Evolutionary conservation across 2,329 filamentous ascomycete genomes (phyloP).

Genomic region (Diaporthe aspalathi): DNA sequence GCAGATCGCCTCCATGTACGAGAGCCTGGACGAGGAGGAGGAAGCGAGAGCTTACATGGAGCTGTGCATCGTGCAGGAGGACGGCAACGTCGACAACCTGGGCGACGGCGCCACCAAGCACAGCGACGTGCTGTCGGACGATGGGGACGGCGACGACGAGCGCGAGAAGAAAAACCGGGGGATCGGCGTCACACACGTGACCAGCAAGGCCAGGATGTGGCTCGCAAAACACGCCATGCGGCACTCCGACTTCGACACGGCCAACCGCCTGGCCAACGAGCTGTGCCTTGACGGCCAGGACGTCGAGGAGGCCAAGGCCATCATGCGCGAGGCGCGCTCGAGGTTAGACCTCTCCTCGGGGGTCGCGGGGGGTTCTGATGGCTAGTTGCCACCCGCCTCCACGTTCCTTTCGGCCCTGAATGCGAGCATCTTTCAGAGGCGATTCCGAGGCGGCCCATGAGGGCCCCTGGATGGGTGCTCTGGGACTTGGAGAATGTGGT

Average conservation of each 20-base stretch:
- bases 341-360: slow-evolving; percentile 66
- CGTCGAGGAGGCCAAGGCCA: slow-evolving; percentile 94
- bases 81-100: slow-evolving; percentile 60
- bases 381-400: slow-evolving; percentile 23
- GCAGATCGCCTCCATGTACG: slow-evolving; percentile 91
- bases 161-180: slow-evolving; percentile 60
- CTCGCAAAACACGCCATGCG: slow-evolving; percentile 85
- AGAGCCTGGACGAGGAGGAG: slow-evolving; percentile 79
- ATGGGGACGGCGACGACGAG: slow-evolving; percentile 52
- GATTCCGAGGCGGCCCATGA: background rate
- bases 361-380: slow-evolving; percentile 42
- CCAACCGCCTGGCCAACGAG: slow-evolving; percentile 86
- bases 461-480: background rate
- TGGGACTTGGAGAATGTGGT: background rate
- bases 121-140: slow-evolving; percentile 52
- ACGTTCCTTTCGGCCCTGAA: background rate
- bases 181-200: slow-evolving; percentile 89
- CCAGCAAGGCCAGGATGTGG: slow-evolving; percentile 94
- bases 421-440: background rate
- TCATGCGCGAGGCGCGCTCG: slow-evolving; percentile 87
- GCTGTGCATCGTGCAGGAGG: slow-evolving; percentile 91
- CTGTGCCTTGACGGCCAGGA: slow-evolving; percentile 96
- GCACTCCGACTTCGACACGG: slow-evolving; percentile 78
- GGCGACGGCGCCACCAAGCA: slow-evolving; percentile 66
- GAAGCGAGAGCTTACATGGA: slow-evolving; percentile 97